Conservation (phyloP, 1,139 yeast species). For the Candida dubliniensis region DNA sequence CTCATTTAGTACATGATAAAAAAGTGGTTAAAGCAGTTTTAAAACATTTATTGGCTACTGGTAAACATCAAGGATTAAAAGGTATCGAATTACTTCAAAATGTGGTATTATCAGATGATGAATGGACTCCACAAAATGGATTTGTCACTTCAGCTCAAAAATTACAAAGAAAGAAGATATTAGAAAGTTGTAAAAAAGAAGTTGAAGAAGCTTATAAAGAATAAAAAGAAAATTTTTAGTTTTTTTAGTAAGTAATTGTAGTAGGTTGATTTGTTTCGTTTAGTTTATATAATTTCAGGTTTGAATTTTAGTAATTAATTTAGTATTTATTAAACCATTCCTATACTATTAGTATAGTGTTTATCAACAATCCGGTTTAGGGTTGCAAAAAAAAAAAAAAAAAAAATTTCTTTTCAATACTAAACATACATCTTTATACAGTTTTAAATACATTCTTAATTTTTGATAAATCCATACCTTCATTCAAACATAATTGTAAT, state of each 20-base stretch:
- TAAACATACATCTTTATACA: constrained; percentile 22
- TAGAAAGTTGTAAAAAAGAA: constrained; percentile 57
- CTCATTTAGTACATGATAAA: constrained; percentile 50
- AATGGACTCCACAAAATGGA: constrained; percentile 98
- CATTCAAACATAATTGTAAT: constrained; percentile 56
- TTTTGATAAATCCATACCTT: constrained; percentile 37
- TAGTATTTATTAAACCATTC: neutral
- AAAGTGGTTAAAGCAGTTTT: constrained; percentile 57
- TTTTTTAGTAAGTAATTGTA: neutral
- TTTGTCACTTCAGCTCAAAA: constrained; percentile 94
- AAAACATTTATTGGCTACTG: constrained; percentile 68
- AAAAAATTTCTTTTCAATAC: too few species aligned
- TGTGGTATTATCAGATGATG: constrained; percentile 77
- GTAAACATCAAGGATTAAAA: constrained; percentile 72
- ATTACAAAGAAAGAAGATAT: constrained; percentile 89
- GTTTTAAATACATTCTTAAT: constrained; percentile 51
- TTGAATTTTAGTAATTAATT: neutral
- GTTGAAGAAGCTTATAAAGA: constrained; percentile 57
- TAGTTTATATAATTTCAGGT: neutral
- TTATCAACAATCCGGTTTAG: too few species aligned
- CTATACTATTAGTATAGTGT: neutral
- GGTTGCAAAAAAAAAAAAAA: neutral
- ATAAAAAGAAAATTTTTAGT: neutral
- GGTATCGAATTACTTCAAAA: constrained; percentile 88
- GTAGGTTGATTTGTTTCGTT: neutral